Evolutionary conservation across 1,284 basidiomycete genomes (phyloP), one percentile per base, ranked within the genome.

Genomic region (Pseudozyma sp.): DNA sequence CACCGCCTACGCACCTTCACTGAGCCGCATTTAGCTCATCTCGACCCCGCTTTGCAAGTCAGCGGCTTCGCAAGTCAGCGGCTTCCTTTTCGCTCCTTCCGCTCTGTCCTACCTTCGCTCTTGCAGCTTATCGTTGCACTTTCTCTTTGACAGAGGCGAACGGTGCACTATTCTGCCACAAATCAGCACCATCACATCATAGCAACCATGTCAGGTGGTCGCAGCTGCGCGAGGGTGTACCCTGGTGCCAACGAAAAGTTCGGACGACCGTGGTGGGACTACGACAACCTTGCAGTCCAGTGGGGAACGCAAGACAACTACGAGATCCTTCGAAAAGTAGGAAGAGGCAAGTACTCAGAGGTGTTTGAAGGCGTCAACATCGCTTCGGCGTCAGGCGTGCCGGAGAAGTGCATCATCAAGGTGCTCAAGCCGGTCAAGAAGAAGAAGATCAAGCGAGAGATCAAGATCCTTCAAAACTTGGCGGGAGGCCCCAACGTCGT

Each of bases 371-470:
- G 94, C 7, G 90, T 97, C 82, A 95, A 98, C 86, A 90, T 97
- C 61, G 90, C 92, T 35, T 66, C 77, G 11, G 92, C 92, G 68
- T 92, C 92, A 10, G 67, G 67, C 33, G 61, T 75, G n/a, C 75
- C 81, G 19, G 92, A 95, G 85, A 95, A 97, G 86, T 97, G 95
- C 86, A 95, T 98, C 85, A 94, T 98, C 87, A 98, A 99, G 86
- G 95, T 98, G 52, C 88, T 99, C 74, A 99, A 99, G 86, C 97
- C 97, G 0, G 96, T 99, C 52, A 98, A 99, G 89, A 98, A 98
- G 90, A 98, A 98, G 90, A 99, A 99, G 88, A 98, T 99, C 87
- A 98, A 98, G 88, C 90, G 96, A 71, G 96, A 99, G 87, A 97
- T 99, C 86, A 98, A 99, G 88, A 97, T 99, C 79, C 86, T 99